Percentiles rank a stretch among this genome's conserved stretches.
Conservation (phyloP, 2,329 filamentous ascomycete species). For the Fusarium stilboides region DNA sequence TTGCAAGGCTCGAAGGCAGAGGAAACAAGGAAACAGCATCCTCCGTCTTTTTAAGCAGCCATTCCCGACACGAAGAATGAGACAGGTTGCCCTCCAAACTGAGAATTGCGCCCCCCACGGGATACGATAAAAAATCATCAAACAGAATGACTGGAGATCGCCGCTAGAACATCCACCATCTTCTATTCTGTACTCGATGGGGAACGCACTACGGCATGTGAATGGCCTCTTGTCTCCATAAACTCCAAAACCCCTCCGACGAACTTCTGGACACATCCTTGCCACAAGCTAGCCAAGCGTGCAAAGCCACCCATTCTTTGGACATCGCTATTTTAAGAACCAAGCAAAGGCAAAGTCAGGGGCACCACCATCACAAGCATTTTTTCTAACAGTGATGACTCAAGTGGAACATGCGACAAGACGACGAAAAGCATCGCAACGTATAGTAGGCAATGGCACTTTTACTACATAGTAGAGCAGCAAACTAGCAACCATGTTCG, state of each 20-base stretch:
- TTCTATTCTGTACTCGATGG: conserved; percentile 21
- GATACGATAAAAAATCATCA: conserved; percentile 12
- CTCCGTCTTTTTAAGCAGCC: conserved; percentile 31
- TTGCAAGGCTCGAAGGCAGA: conserved; percentile 18
- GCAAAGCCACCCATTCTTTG: conserved; percentile 22
- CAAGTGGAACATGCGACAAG: conserved; percentile 5
- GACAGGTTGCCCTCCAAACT: conserved; percentile 48
- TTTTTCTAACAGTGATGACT: conserved; percentile 23
- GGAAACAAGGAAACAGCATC: conserved; percentile 35
- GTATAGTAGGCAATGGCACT: conserved; percentile 12
- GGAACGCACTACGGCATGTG: conserved; percentile 27
- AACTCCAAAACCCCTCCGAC: conserved; percentile 14
- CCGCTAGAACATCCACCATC: conserved; percentile 35
- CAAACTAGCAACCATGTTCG: conserved; percentile 32
- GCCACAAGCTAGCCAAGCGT: conserved; percentile 18
- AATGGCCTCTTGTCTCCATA: conserved; percentile 15
- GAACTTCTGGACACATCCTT: conserved; percentile 39
- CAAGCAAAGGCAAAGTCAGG: conserved; percentile 50
- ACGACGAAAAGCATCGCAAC: conserved; percentile 5
- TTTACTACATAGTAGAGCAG: neutral
- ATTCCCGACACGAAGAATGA: conserved; percentile 45
- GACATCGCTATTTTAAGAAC: conserved; percentile 48
- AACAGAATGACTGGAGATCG: conserved; percentile 28
- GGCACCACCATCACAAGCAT: conserved; percentile 45
- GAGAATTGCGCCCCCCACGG: conserved; percentile 43